These are phyloP conservation scores for Arachis stenosperma DNA, from an alignment of 306 rosid species.

Conservation along the genomic window DNA sequence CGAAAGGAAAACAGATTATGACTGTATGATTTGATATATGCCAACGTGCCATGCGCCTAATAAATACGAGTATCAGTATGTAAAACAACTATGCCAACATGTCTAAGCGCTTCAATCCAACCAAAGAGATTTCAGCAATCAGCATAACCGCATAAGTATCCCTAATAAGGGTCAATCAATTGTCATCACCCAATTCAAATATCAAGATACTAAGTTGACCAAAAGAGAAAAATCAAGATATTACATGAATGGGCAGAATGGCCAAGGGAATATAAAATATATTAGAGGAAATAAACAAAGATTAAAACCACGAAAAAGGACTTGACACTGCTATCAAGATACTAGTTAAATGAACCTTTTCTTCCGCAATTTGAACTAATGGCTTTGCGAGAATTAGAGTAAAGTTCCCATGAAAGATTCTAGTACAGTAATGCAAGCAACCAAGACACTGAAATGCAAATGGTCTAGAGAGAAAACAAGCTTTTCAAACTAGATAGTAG, in stretches of 20 bases:
- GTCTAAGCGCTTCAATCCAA: slow-evolving; percentile 2
- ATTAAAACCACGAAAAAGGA: not conserved
- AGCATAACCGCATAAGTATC: too few relatives aligned
- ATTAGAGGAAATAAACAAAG: not conserved
- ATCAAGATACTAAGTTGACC: not conserved
- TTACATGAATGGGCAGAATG: too few relatives aligned
- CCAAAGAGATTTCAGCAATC: not conserved
- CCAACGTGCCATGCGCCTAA: not conserved
- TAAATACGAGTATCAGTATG: not conserved
- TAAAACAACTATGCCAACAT: slow-evolving; percentile 1
- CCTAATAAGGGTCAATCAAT: not conserved
- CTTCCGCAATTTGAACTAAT: not conserved
- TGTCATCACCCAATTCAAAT: not conserved
- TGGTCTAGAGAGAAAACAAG: slow-evolving; percentile 5
- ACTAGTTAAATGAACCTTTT: not conserved
- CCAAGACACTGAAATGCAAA: slow-evolving; percentile 4
- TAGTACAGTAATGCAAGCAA: slow-evolving; percentile 7
- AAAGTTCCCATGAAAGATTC: not conserved
- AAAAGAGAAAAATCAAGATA: too few relatives aligned
- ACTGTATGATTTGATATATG: not conserved
- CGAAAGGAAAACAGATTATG: too few relatives aligned
- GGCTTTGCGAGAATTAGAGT: slow-evolving; percentile 7
- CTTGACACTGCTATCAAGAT: not conserved
- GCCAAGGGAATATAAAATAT: too few relatives aligned
- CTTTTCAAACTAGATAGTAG: slow-evolving; percentile 17